phyloP scores from a whole-genome alignment of 1,284 basidiomycete species.

The Schizophyllum amplum region DNA sequence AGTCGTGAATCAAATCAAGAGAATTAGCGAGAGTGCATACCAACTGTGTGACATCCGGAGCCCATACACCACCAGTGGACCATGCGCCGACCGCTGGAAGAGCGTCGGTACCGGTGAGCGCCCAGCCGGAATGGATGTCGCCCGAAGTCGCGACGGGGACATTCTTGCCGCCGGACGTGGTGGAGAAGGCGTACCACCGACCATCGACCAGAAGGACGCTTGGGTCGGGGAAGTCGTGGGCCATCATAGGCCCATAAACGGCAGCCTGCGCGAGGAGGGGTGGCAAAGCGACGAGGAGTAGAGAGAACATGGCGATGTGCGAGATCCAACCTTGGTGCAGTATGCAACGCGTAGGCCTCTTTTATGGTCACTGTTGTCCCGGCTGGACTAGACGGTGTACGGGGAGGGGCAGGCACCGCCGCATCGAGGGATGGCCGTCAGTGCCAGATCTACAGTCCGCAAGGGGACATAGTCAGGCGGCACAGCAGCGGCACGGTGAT shows the following conservation, averaged over 20 bases:
- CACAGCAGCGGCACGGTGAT: background rate
- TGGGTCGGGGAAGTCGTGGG: constrained; percentile 14
- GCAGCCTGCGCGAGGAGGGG: background rate
- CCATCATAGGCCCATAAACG: constrained; percentile 11
- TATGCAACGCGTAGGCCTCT: background rate
- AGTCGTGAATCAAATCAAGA: background rate
- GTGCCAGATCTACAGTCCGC: background rate
- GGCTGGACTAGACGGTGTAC: background rate
- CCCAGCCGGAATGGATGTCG: constrained; percentile 11
- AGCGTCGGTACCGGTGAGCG: constrained; percentile 4
- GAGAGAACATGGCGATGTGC: background rate
- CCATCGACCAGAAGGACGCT: constrained; percentile 10
- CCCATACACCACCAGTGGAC: constrained; percentile 12
- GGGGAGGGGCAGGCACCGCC: background rate
- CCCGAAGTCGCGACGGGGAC: constrained; percentile 11
- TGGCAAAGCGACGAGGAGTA: background rate
- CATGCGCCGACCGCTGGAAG: constrained; percentile 13
- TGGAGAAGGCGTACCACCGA: constrained; percentile 7
- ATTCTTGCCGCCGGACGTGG: constrained; percentile 2
- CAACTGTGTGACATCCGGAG: constrained; percentile 14
- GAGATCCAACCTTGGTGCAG: background rate
- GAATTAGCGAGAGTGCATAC: background rate
- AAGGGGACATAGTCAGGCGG: background rate
- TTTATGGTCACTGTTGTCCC: background rate
- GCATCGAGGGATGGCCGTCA: background rate